Evolutionary conservation across 2,329 filamentous ascomycete species (phyloP).

Genomic region (Penicillium sp.): DNA sequence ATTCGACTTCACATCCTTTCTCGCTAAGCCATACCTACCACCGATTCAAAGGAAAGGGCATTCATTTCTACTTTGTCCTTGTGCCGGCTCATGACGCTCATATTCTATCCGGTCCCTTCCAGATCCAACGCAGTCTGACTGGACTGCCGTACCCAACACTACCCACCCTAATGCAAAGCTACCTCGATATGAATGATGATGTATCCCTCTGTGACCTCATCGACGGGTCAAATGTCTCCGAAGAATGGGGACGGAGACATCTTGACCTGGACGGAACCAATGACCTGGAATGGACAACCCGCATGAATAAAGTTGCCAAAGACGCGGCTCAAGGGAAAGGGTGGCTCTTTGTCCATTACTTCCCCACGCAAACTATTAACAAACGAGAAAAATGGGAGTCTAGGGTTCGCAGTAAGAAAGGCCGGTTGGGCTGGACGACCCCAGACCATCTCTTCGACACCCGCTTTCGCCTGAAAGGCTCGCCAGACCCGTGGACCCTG

Average conservation of each 20-base stretch:
- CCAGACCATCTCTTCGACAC: conserved; percentile 29
- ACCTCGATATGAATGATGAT: conserved; percentile 30
- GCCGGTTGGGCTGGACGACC: conserved; percentile 31
- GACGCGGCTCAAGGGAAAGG: conserved; percentile 26
- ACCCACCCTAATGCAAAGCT: conserved; percentile 31
- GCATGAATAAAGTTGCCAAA: conserved; percentile 27
- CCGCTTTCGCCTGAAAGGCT: conserved; percentile 29
- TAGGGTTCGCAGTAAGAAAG: conserved; percentile 29
- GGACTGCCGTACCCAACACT: conserved; percentile 34
- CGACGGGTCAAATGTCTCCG: conserved; percentile 33
- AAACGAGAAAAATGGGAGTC: conserved; percentile 30
- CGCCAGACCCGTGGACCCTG: conserved; percentile 32
- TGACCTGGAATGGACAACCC: conserved; percentile 30
- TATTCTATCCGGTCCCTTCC: conserved; percentile 27
- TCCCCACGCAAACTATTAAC: conserved; percentile 26
- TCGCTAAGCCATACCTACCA: conserved; percentile 32
- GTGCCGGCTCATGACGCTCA: conserved; percentile 31
- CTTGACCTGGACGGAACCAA: conserved; percentile 30
- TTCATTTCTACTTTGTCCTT: conserved; percentile 31
- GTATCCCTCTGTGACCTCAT: conserved; percentile 33
- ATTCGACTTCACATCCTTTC: conserved; percentile 26
- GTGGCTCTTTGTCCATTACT: conserved; percentile 29
- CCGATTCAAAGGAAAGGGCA: conserved; percentile 32
- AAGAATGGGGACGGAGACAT: conserved; percentile 31
- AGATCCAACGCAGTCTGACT: conserved; percentile 30